phyloP scores from a whole-genome alignment of 73 alveolate species.

The Diophrys appendiculata region DNA sequence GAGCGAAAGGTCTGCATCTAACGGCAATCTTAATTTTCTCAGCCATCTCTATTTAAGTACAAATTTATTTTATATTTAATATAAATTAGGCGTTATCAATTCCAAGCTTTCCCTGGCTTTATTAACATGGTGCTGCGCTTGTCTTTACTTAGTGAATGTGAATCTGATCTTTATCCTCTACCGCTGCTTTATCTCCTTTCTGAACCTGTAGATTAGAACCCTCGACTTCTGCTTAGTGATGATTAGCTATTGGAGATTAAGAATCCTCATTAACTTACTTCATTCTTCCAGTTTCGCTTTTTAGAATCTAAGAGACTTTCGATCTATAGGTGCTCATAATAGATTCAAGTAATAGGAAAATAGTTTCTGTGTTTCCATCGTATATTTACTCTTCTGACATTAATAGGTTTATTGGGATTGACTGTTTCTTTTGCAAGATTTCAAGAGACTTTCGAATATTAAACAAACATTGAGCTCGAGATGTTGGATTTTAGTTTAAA shows the following conservation, averaged over 20 bases:
- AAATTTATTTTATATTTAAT: neutral
- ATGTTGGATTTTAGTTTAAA: slow-evolving; percentile 28
- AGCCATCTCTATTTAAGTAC: neutral
- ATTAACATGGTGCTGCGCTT: no score
- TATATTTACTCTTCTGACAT: slow-evolving; percentile 48
- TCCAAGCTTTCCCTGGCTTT: no score
- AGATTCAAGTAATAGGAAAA: slow-evolving; percentile 36
- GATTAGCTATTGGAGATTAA: neutral
- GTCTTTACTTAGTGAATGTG: no score
- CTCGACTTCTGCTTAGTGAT: neutral
- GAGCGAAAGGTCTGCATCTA: slow-evolving; percentile 37
- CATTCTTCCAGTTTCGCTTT: no score
- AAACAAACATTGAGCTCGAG: slow-evolving; percentile 48
- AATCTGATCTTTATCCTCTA: no score
- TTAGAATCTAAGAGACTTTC: no score
- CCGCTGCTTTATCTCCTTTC: neutral
- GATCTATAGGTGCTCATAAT: slow-evolving; percentile 45
- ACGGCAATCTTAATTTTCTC: slow-evolving; percentile 26
- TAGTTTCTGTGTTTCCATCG: slow-evolving; percentile 42
- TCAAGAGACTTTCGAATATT: slow-evolving; percentile 47
- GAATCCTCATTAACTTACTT: no score
- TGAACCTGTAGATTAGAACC: neutral
- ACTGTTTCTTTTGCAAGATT: slow-evolving; percentile 54
- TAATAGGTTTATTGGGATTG: slow-evolving; percentile 44
- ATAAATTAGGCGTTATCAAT: neutral